Evolutionary conservation across 176 grass and related monocot species (phyloP), one percentile per base, ranked within the genome.

Genomic region (Musa troglodytarum): DNA sequence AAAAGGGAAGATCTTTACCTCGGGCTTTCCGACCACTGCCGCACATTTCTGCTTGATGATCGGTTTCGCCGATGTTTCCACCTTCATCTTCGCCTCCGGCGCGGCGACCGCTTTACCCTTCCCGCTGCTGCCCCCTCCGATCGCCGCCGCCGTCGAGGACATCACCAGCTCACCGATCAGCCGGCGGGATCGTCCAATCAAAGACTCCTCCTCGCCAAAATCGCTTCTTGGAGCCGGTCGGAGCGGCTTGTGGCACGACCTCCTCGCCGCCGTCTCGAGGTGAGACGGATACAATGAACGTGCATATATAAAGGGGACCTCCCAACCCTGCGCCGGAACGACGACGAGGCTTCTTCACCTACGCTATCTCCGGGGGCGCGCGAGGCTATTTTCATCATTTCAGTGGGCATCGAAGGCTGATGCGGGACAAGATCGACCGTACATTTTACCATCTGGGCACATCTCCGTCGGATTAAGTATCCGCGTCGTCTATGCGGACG

Each of bases 21-120:
- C 80, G 10, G 52, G 25, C 78, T 86, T 79, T 24, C 49, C 9
- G 14, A 55, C 80, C 10, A 68, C 54, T 25, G 50, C 79, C 34
- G 17, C 55, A 10, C 56, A 53, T 63, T 64, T 80, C 69, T 53
- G 54, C 54, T n/a, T 73, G 56, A 70, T 21, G 49, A 68, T 67
- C 52, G 66, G 43, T 64, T 82, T 86, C 21, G 76, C 85, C 1
- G 63, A 86, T 26, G 75, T 75, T 26, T 77, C 26, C 54, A 75
- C 63, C 81, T 79, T 81, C 79, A 54, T 82, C 68, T 51, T 82
- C 63, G 57, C 13, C 15, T 68, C 75, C 19, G 43, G 21, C 51
- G 50, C n/a, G 20, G 65, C 21, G 5, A 58, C 53, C 22, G 53
- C 72, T 58, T 74, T 74, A 10, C 72, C 72, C 72, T 88, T 50